A percentile compares a stretch with the other conserved stretches of the same genome.
Conservation (phyloP, 1,284 basidiomycete genomes). For the Ustilago curta region DNA sequence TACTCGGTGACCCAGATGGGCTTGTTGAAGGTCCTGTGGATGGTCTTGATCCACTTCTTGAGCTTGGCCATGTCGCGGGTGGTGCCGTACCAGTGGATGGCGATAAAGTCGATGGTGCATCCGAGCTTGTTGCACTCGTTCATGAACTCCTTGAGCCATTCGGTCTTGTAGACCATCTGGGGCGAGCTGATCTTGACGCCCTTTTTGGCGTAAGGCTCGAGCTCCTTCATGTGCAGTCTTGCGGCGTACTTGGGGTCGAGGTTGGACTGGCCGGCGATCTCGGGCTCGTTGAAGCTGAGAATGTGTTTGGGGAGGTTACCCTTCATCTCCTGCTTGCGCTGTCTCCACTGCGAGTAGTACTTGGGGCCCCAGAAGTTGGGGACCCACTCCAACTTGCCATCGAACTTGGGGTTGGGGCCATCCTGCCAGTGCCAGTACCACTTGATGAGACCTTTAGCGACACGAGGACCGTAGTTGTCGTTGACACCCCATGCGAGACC, state of each 20-base stretch:
- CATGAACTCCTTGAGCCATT: constrained; percentile 64
- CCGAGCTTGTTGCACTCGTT: constrained; percentile 58
- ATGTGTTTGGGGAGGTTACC: constrained; percentile 52
- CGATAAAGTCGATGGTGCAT: constrained; percentile 64
- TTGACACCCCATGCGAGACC: constrained; percentile 64
- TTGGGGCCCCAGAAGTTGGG: constrained; percentile 65
- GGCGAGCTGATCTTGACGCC: constrained; percentile 65
- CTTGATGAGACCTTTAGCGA: constrained; percentile 52
- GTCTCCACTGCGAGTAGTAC: constrained; percentile 54
- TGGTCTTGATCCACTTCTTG: constrained; percentile 57
- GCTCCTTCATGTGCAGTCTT: constrained; percentile 57
- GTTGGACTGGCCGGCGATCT: constrained; percentile 61
- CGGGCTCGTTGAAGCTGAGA: constrained; percentile 66
- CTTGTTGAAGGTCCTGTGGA: constrained; percentile 55
- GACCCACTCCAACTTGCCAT: constrained; percentile 55
- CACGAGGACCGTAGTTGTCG: constrained; percentile 53
- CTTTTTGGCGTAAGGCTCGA: constrained; percentile 61
- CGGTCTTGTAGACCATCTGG: constrained; percentile 65
- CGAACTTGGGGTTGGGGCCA: constrained; percentile 43
- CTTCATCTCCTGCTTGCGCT: constrained; percentile 58
- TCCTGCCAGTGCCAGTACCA: constrained; percentile 68
- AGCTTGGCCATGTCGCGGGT: constrained; percentile 53
- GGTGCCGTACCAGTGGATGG: constrained; percentile 68
- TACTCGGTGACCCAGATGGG: constrained; percentile 68
- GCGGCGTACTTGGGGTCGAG: constrained; percentile 59